Percentiles rank a stretch among this genome's conserved stretches.
These are phyloP conservation scores for Trichoderma lentiforme DNA, from an alignment of 2,329 filamentous ascomycete species.

Conservation along the genomic window DNA sequence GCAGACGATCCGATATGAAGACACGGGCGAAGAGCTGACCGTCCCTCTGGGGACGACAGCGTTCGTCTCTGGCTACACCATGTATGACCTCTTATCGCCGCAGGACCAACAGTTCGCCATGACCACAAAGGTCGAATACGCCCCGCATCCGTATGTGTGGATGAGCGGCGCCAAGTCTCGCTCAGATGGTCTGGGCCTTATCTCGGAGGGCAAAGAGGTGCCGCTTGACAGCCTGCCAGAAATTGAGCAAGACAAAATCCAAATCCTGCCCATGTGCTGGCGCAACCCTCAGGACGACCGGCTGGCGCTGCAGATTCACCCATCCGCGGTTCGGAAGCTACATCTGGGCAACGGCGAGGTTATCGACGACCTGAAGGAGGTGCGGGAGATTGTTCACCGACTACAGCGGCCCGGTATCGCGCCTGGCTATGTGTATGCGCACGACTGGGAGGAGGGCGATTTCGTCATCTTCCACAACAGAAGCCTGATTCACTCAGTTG, in stretches of 20 bases:
- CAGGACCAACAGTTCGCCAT: slow-evolving; percentile 66
- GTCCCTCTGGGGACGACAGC: slow-evolving; percentile 74
- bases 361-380: slow-evolving; percentile 64
- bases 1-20: slow-evolving; percentile 70
- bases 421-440: slow-evolving; percentile 64
- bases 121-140: slow-evolving; percentile 68
- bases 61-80: slow-evolving; percentile 67
- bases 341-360: slow-evolving; percentile 64
- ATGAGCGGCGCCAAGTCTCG: slow-evolving; percentile 67
- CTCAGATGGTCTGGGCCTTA: slow-evolving; percentile 67
- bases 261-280: slow-evolving; percentile 74
- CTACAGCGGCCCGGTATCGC: slow-evolving; percentile 71
- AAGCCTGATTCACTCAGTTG: slow-evolving; percentile 70
- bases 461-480: slow-evolving; percentile 77
- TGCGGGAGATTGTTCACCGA: slow-evolving; percentile 64
- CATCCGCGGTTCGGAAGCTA: slow-evolving; percentile 66
- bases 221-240: slow-evolving; percentile 57
- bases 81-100: slow-evolving; percentile 64
- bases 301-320: slow-evolving; percentile 71
- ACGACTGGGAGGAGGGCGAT: slow-evolving; percentile 76
- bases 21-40: slow-evolving; percentile 61
- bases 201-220: slow-evolving; percentile 64
- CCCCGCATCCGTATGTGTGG: slow-evolving; percentile 78
- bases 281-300: slow-evolving; percentile 68
- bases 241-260: slow-evolving; percentile 63